These are phyloP conservation scores for Zymoseptoria ardabiliae DNA, from an alignment of 2,329 filamentous ascomycete species.

Conservation along the genomic window DNA sequence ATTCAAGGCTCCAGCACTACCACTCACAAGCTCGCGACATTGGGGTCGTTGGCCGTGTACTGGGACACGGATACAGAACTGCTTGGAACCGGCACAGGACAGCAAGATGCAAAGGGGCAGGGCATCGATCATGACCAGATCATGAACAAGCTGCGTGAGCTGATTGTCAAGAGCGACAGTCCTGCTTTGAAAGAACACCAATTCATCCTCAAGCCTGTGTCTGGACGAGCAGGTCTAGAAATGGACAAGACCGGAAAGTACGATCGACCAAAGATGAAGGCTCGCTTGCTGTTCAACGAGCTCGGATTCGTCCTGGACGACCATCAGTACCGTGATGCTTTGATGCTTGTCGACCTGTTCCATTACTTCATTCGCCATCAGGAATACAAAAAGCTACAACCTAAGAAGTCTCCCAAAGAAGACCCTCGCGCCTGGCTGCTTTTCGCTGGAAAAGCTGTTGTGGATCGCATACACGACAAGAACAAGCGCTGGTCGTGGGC, in stretches of 20 bases:
- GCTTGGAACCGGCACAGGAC: slow-evolving; percentile 73
- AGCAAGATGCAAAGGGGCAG: slow-evolving; percentile 52
- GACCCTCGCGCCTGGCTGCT: slow-evolving; percentile 86
- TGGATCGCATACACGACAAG: slow-evolving; percentile 89
- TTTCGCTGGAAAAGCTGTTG: slow-evolving; percentile 82
- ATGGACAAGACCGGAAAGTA: slow-evolving; percentile 84
- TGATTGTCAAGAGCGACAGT: slow-evolving; percentile 66
- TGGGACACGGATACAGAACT: slow-evolving; percentile 94
- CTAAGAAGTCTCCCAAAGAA: slow-evolving; percentile 77
- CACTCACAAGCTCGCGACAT: slow-evolving; percentile 87
- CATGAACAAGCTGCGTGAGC: slow-evolving; percentile 65
- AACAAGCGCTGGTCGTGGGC: slow-evolving; percentile 94
- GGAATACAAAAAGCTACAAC: slow-evolving; percentile 89
- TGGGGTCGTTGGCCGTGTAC: slow-evolving; percentile 86
- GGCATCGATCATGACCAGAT: slow-evolving; percentile 66
- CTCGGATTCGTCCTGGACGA: slow-evolving; percentile 97
- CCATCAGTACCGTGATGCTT: slow-evolving; percentile 88
- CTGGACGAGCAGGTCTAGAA: slow-evolving; percentile 86
- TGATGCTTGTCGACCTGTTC: slow-evolving; percentile 98
- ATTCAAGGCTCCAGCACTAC: slow-evolving; percentile 77
- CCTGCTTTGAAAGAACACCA: slow-evolving; percentile 59
- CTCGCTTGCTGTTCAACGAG: slow-evolving; percentile 87
- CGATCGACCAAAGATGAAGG: slow-evolving; percentile 78
- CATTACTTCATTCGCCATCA: slow-evolving; percentile 97
- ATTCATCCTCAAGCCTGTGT: slow-evolving; percentile 93